Evolutionary conservation across 1,284 basidiomycete genomes (phyloP).

Genomic region (Malassezia globosa): DNA sequence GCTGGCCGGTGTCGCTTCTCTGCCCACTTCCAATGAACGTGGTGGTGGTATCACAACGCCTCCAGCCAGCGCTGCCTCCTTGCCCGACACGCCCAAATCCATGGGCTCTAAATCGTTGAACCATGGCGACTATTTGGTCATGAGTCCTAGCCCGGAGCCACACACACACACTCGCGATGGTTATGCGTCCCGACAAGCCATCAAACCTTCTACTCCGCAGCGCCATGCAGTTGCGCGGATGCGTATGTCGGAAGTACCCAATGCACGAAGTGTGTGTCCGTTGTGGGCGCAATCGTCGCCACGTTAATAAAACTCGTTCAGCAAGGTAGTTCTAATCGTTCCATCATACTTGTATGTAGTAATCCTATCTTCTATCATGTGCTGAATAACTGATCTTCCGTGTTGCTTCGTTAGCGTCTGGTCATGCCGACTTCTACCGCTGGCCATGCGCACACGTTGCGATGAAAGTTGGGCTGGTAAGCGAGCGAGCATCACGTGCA

Average conservation of each 20-base stretch:
- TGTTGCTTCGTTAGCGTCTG: too few relatives aligned
- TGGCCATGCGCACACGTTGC: too few relatives aligned
- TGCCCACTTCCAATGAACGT: slow-evolving; percentile 12
- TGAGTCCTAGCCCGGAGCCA: slow-evolving; percentile 13
- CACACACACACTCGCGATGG: not conserved
- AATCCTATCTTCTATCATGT: too few relatives aligned
- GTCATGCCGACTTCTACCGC: too few relatives aligned
- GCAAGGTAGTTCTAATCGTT: too few relatives aligned
- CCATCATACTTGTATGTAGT: too few relatives aligned
- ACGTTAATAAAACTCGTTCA: not conserved
- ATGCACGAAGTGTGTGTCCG: slow-evolving; percentile 1
- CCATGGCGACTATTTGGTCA: slow-evolving; percentile 12
- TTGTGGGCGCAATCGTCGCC: slow-evolving; percentile 14
- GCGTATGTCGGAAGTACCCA: not conserved
- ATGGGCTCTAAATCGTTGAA: not conserved
- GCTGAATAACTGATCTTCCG: too few relatives aligned
- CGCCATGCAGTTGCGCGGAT: too few relatives aligned
- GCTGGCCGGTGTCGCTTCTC: not conserved
- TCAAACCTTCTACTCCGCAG: not conserved
- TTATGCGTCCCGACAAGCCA: not conserved
- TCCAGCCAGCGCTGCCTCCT: not conserved
- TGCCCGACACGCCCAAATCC: slow-evolving; percentile 13
- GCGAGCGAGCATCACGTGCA: too few relatives aligned
- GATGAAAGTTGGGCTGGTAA: too few relatives aligned
- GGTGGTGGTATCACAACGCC: slow-evolving; percentile 11